phyloP scores from a whole-genome alignment of 441 rosid genomes.

The Biscutella laevigata region DNA sequence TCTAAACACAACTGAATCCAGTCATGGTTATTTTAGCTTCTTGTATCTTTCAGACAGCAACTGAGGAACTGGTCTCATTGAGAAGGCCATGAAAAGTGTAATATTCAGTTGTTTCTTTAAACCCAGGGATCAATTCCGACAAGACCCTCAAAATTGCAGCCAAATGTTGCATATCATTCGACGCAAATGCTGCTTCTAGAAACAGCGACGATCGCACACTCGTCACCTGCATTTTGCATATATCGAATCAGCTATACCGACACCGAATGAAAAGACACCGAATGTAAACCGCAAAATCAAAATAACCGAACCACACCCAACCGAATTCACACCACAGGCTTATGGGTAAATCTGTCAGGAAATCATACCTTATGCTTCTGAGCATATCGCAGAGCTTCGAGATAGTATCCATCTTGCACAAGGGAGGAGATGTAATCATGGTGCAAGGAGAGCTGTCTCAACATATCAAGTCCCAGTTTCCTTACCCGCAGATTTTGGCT shows the following conservation, averaged over 20 bases:
- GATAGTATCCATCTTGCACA: constrained; percentile 85
- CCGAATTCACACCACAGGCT: background rate
- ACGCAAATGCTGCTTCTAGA: constrained; percentile 70
- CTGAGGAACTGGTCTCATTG: constrained; percentile 48
- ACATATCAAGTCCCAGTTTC: constrained; percentile 88
- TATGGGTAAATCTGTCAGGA: background rate
- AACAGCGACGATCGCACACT: constrained; percentile 58
- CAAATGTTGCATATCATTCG: constrained; percentile 58
- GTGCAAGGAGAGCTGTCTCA: constrained; percentile 83
- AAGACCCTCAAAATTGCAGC: constrained; percentile 88
- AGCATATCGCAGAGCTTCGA: constrained; percentile 81
- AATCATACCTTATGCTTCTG: constrained; percentile 68
- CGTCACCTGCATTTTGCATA: constrained; percentile 46
- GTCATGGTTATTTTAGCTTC: background rate
- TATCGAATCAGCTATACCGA: constrained; percentile 6
- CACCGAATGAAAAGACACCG: background rate
- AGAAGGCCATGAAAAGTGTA: constrained; percentile 46
- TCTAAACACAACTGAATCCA: background rate
- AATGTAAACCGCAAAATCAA: background rate
- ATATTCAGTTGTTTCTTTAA: constrained; percentile 54
- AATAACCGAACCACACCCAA: background rate
- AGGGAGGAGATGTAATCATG: constrained; percentile 67
- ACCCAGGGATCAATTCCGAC: constrained; percentile 67
- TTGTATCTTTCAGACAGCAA: constrained; percentile 24
- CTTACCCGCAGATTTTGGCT: constrained; percentile 53